phyloP scores from a whole-genome alignment of 192 early-diverging fungal genomes.

The Geranomyces michiganensis region DNA sequence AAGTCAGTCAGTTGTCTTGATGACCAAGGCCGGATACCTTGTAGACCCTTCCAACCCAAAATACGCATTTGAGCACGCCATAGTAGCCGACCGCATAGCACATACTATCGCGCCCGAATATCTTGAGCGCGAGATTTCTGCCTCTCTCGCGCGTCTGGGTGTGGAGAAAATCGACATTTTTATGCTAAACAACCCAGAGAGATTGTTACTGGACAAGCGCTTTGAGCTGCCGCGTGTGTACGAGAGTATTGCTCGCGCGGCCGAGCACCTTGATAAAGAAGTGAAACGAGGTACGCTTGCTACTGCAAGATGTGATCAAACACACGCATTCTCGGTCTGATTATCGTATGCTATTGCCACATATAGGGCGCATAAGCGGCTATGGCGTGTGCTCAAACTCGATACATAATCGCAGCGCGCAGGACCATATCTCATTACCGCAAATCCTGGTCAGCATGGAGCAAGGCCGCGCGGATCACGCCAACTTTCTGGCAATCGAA shows the following conservation, averaged over 20 bases:
- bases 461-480: slow-evolving; percentile 32
- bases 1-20: slow-evolving; percentile 27
- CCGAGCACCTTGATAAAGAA: slow-evolving; percentile 65
- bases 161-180: slow-evolving; percentile 68
- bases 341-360: background rate
- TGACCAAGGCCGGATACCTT: slow-evolving; percentile 53
- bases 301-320: background rate
- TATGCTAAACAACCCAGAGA: slow-evolving; percentile 78
- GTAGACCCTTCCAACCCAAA: background rate
- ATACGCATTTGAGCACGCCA: background rate
- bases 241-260: slow-evolving; percentile 60
- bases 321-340: background rate
- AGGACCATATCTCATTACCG: slow-evolving; percentile 64
- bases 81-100: slow-evolving; percentile 17
- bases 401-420: slow-evolving; percentile 55
- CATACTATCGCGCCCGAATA: slow-evolving; percentile 68
- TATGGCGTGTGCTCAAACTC: slow-evolving; percentile 76
- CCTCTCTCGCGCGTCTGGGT: slow-evolving; percentile 56
- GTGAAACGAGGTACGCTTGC: slow-evolving; percentile 48
- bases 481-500: slow-evolving; percentile 65
- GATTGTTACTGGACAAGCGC: slow-evolving; percentile 61
- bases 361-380: slow-evolving; percentile 52
- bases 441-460: slow-evolving; percentile 37
- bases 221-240: slow-evolving; percentile 46
- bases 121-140: slow-evolving; percentile 58